phyloP scores from a whole-genome alignment of 2,329 filamentous ascomycete genomes.

The Zopfia rhizophila region DNA sequence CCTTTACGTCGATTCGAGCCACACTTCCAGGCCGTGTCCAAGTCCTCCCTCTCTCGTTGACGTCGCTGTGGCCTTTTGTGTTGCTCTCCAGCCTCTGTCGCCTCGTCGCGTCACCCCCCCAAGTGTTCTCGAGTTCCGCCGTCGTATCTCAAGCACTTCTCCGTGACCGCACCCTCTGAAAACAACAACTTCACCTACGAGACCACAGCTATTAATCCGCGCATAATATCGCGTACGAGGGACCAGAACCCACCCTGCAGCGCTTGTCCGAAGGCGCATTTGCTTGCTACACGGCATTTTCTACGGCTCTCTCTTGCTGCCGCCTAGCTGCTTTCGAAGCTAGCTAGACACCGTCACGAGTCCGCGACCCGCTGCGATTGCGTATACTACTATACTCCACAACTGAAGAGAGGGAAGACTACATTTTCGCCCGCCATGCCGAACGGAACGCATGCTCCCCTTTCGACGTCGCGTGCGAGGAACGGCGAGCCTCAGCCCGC shows the following conservation, averaged over 20 bases:
- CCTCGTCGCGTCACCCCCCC: constrained; percentile 8
- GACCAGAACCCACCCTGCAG: constrained; percentile 19
- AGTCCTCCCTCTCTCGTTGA: constrained; percentile 12
- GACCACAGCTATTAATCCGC: constrained; percentile 8
- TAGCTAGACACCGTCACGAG: constrained; percentile 31
- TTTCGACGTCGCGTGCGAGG: constrained; percentile 55
- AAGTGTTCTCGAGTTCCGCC: constrained; percentile 27
- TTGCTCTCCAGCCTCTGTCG: constrained; percentile 15
- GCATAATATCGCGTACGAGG: no score
- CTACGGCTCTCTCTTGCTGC: constrained; percentile 32
- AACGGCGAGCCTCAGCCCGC: constrained; percentile 55
- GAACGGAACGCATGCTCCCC: constrained; percentile 47
- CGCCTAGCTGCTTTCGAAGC: constrained; percentile 37
- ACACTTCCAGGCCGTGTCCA: constrained; percentile 27
- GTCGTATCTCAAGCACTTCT: constrained; percentile 28
- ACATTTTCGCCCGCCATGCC: constrained; percentile 49
- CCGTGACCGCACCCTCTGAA: constrained; percentile 15
- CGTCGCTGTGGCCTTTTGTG: constrained; percentile 17
- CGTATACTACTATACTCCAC: constrained; percentile 24
- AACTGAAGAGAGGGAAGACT: constrained; percentile 39
- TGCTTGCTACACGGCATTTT: constrained; percentile 26
- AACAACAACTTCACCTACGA: background rate
- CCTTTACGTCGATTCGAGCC: constrained; percentile 34
- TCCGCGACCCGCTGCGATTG: constrained; percentile 30
- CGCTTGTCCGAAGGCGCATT: constrained; percentile 6